Conservation (phyloP, 371 early-diverging fungal genomes). For the Rhizoclosmatium hyalinum region DNA sequence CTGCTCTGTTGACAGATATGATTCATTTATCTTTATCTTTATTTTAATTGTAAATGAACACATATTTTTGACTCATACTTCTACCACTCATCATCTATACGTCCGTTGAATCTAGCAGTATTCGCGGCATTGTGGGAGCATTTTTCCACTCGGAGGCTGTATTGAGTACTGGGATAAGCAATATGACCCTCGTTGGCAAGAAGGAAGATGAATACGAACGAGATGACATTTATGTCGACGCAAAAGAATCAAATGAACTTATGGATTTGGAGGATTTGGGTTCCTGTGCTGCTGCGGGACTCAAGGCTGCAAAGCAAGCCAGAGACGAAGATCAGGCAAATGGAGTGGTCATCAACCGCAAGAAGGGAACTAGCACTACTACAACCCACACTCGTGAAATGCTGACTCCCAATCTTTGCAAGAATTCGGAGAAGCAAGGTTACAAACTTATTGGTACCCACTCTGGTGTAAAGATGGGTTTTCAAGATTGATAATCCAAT, state of each 20-base stretch:
- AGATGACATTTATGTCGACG: constrained; percentile 43
- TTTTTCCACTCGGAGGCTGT: too few relatives aligned
- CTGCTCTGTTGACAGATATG: too few relatives aligned
- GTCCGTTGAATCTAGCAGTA: too few relatives aligned
- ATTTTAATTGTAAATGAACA: too few relatives aligned
- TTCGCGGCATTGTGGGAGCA: too few relatives aligned
- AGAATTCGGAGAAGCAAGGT: constrained; percentile 79
- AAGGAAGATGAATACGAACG: constrained; percentile 47
- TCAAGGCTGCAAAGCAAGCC: constrained; percentile 52
- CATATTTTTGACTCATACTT: too few relatives aligned
- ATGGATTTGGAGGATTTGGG: constrained; percentile 83
- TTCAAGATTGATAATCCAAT: too few relatives aligned
- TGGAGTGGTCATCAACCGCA: constrained; percentile 10
- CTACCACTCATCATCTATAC: too few relatives aligned
- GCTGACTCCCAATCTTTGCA: constrained; percentile 78
- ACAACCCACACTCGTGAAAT: constrained; percentile 67
- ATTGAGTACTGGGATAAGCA: too few relatives aligned
- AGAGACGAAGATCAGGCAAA: constrained; percentile 60
- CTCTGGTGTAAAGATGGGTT: constrained; percentile 81
- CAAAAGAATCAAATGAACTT: constrained; percentile 56
- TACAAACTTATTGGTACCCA: constrained; percentile 82
- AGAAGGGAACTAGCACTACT: constrained; percentile 19
- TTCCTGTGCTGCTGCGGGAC: constrained; percentile 53
- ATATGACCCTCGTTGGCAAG: constrained; percentile 2
- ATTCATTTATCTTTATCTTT: too few relatives aligned